phyloP scores from a whole-genome alignment of 75 land plant species.

The Selaginella moellendorffii region DNA sequence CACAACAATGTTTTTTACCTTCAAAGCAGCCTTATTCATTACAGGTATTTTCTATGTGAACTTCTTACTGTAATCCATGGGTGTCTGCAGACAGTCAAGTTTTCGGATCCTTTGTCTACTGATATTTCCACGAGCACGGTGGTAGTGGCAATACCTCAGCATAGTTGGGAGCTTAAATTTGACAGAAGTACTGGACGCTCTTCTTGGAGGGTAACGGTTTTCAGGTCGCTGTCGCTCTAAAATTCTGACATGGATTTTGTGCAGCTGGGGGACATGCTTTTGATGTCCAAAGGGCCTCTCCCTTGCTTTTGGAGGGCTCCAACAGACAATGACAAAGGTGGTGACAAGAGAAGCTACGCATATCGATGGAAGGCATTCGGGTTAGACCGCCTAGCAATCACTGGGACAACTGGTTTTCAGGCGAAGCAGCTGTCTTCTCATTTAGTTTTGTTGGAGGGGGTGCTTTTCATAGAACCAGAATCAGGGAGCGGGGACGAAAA shows the following conservation, averaged over 20 bases:
- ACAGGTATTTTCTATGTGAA: not conserved
- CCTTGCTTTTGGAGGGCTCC: conserved; percentile 97
- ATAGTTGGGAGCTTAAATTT: conserved; percentile 40
- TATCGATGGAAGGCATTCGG: conserved; percentile 47
- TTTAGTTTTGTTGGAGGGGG: conserved; percentile 28
- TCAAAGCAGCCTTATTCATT: conserved; percentile 2
- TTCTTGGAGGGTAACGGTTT: conserved; percentile 69
- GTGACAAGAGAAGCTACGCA: conserved; percentile 48
- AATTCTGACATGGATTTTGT: not conserved
- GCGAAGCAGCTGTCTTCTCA: conserved; percentile 21
- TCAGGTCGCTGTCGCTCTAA: not conserved
- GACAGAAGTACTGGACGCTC: conserved; percentile 41
- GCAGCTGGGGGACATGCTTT: conserved; percentile 44
- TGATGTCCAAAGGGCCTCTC: conserved; percentile 46
- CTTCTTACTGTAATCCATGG: no score
- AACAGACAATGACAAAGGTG: conserved; percentile 97
- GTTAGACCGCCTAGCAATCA: conserved; percentile 34
- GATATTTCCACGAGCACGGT: no score
- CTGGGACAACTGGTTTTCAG: conserved; percentile 24
- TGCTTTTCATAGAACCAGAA: conserved; percentile 34
- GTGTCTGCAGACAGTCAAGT: not conserved
- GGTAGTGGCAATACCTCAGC: not conserved
- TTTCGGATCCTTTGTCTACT: no score
- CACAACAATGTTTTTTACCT: conserved; percentile 59
- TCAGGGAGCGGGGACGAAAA: not conserved